Conservation (phyloP, 768 basidiomycete genomes). For the Leucogyrophana mollusca region DNA sequence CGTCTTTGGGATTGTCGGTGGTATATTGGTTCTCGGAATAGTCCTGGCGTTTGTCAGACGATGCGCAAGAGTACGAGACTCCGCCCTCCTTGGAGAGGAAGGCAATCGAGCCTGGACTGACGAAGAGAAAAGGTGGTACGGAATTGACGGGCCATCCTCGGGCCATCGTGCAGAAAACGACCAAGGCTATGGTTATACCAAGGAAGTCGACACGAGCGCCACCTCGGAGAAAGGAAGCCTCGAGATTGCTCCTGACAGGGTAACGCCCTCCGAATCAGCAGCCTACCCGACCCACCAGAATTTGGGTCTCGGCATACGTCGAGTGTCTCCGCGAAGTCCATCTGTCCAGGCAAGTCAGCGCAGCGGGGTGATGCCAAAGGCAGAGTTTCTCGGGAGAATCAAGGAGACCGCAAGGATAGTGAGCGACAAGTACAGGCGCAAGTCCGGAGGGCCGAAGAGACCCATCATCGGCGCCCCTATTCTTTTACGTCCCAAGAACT, state of each 20-base stretch:
- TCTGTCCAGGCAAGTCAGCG: constrained; percentile 29
- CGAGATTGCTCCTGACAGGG: constrained; percentile 21
- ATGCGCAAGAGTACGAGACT: constrained; percentile 57
- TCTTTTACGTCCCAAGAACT: constrained; percentile 25
- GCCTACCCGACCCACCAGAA: constrained; percentile 17
- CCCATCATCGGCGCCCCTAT: constrained; percentile 64
- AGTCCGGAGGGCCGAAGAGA: constrained; percentile 35
- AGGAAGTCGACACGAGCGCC: constrained; percentile 24
- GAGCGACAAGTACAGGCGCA: constrained; percentile 54
- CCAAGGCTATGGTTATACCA: constrained; percentile 31
- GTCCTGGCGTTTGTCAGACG: constrained; percentile 55
- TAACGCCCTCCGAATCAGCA: constrained; percentile 15
- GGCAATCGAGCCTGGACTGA: constrained; percentile 58
- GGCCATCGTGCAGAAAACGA: constrained; percentile 16
- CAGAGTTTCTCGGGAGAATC: constrained; percentile 64
- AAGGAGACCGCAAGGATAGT: constrained; percentile 65
- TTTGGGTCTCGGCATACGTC: constrained; percentile 47
- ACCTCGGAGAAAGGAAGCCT: constrained; percentile 31
- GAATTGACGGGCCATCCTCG: constrained; percentile 33
- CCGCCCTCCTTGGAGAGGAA: constrained; percentile 59
- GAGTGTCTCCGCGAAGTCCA: constrained; percentile 44
- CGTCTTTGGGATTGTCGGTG: constrained; percentile 62
- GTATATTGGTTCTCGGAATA: constrained; percentile 51
- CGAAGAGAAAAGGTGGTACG: constrained; percentile 71
- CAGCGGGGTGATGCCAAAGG: constrained; percentile 66